Base-by-base conservation (phyloP, 1,284 basidiomycete species). In the Naganishia sp. region DNA sequence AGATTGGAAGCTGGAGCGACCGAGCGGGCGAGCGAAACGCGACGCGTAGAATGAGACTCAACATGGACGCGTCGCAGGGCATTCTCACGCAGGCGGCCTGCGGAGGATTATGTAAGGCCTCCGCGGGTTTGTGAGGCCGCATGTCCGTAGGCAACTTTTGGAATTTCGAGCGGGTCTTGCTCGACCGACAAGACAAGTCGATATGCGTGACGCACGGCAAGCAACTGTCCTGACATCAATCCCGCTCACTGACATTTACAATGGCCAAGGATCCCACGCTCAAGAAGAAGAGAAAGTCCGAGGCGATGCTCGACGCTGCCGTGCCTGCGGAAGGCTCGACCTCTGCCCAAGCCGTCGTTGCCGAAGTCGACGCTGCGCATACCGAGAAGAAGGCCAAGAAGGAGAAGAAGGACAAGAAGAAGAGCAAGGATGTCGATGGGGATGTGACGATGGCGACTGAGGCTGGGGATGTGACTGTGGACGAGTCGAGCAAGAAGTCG, bases 281-380 rank as follows among this genome's bases (percentile, higher is more conserved):
- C 57, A 78, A 77, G 72, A 81, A 81, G 77, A 81, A 81, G 78
- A 71, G 78, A 70, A 81, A 81, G 76, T 78, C 77, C 46, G 75
- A 79, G 54, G 76, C 73, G 6, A 77, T 73, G 42, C 69, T 77
- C 46, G 73, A 71, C 16, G 70, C 68, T 36, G 73, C 68, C 16
- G 69, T 67, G 25, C 66, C 70, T 18, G 69, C 71, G 9, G 74
- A 70, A 48, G 75, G 74, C 11, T 73, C 72, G 16, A 75, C 75
- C 23, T 75, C 73, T 65, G 75, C 75, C 43, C 74, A 75, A 69
- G 77, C 75, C 44, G 73, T 76, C 33, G 72, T 70, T 28, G 76
- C 74, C 64, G 74, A 77, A 57, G 78, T 77, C 16, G 76, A 78
- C 42, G 71, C 75, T 63, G 74, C 72, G 21, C 68, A 68, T 28